Conservation (phyloP, 2,329 filamentous ascomycete species). For the Neopestalotiopsis rosae region DNA sequence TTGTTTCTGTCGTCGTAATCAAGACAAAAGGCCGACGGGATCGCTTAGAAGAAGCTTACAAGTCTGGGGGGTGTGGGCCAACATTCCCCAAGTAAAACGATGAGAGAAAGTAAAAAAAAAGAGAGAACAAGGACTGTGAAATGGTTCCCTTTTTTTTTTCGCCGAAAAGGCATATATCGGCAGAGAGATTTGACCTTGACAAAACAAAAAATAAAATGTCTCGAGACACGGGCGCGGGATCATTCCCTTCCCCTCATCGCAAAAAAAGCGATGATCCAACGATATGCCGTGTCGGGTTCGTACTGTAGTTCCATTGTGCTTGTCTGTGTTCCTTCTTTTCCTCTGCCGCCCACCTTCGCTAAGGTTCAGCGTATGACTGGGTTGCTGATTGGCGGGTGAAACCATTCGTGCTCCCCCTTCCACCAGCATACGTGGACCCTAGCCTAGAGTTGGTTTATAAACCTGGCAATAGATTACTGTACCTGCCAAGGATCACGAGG, state of each 20-base stretch:
- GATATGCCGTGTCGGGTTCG: neutral
- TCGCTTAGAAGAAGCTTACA: neutral
- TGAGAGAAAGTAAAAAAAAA: neutral
- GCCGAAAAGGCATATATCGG: neutral
- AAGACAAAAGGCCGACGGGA: neutral
- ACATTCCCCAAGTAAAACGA: neutral
- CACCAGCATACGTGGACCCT: neutral
- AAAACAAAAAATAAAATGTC: neutral
- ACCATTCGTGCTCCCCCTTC: neutral
- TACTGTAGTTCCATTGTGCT: neutral
- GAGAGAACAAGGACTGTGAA: neutral
- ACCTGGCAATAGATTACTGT: neutral
- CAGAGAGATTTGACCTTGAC: neutral
- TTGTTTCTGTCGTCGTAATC: constrained; percentile 1
- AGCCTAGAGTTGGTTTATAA: neutral
- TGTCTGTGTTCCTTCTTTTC: neutral
- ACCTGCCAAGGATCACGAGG: neutral
- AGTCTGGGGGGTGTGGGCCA: neutral
- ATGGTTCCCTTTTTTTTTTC: neutral
- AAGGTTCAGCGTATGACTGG: neutral
- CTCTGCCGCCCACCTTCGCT: neutral
- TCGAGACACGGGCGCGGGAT: neutral
- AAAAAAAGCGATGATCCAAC: neutral
- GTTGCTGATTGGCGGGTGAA: constrained; percentile 7
- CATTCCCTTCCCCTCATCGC: neutral